Percentiles rank a stretch among this genome's conserved stretches.
phyloP scores from a whole-genome alignment of 2,329 filamentous ascomycete species.

The Neonectria faginata region DNA sequence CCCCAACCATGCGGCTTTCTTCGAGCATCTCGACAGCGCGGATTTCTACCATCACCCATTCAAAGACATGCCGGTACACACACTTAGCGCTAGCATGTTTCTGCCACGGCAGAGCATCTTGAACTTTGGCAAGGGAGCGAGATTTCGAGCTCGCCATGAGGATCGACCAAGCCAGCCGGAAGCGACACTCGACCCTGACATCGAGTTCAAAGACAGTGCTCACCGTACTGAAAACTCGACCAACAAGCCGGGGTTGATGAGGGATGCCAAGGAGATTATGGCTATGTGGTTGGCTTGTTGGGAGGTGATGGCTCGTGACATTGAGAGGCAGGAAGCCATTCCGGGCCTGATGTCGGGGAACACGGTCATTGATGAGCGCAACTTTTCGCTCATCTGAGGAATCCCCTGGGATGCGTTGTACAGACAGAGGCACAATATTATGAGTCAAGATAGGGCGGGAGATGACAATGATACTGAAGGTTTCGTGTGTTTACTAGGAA shows the following conservation, averaged over 20 bases:
- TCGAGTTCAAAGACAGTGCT: constrained; percentile 35
- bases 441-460: constrained; percentile 29
- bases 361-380: constrained; percentile 55
- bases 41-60: constrained; percentile 62
- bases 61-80: constrained; percentile 63
- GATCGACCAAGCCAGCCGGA: constrained; percentile 40
- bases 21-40: constrained; percentile 61
- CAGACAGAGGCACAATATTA: constrained; percentile 27
- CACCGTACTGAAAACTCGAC: constrained; percentile 24
- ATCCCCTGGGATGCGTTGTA: constrained; percentile 25
- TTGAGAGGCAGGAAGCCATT: constrained; percentile 51
- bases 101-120: constrained; percentile 62
- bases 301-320: constrained; percentile 53
- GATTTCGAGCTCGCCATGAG: constrained; percentile 19
- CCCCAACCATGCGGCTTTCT: constrained; percentile 59
- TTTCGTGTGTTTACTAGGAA: constrained; percentile 35
- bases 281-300: constrained; percentile 50
- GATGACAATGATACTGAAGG: constrained; percentile 28
- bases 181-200: constrained; percentile 42
- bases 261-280: constrained; percentile 39
- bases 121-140: constrained; percentile 58
- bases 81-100: constrained; percentile 66
- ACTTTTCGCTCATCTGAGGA: constrained; percentile 41
- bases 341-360: constrained; percentile 52
- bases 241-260: constrained; percentile 19